Percentiles rank a stretch among this genome's conserved stretches.
Evolutionary conservation across 257 asterid genomes (phyloP).

Genomic region (Linderniella brevidens): DNA sequence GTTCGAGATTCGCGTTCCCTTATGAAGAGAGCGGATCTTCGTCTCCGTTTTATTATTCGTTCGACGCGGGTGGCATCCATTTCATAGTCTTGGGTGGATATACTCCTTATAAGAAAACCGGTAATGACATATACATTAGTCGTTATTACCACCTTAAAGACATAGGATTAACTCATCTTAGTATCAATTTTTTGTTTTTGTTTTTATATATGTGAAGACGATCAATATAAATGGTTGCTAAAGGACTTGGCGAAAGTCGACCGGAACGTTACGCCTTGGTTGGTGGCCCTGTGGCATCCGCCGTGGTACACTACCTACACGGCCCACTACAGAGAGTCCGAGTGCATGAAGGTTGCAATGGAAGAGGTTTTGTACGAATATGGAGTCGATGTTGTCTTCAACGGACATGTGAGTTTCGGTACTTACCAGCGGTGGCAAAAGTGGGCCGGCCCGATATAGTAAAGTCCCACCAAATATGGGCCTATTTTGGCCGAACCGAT

Average conservation of each 20-base stretch:
- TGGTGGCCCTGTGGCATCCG: conserved; percentile 79
- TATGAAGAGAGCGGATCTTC: conserved; percentile 66
- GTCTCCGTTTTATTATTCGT: conserved; percentile 71
- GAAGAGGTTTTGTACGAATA: conserved; percentile 56
- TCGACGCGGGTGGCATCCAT: conserved; percentile 90
- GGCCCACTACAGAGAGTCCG: conserved; percentile 92
- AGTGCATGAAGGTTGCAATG: conserved; percentile 83
- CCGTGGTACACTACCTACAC: conserved; percentile 86
- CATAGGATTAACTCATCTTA: neutral
- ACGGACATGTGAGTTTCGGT: conserved; percentile 47
- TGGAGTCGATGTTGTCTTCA: conserved; percentile 73
- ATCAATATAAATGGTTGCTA: conserved; percentile 78
- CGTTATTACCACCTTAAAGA: neutral
- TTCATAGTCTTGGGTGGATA: conserved; percentile 78
- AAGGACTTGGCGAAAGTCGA: conserved; percentile 53
- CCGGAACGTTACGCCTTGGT: conserved; percentile 74
- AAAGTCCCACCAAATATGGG: no score
- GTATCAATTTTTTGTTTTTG: neutral
- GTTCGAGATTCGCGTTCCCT: conserved; percentile 81
- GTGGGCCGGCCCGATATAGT: no score
- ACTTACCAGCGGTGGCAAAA: no score
- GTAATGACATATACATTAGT: conserved; percentile 27
- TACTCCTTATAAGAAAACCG: conserved; percentile 42
- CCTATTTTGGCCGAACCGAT: no score
- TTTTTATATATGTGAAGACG: conserved; percentile 21